Base-by-base conservation (phyloP, 805 yeast genomes). In the Metschnikowia kunwiensis region DNA sequence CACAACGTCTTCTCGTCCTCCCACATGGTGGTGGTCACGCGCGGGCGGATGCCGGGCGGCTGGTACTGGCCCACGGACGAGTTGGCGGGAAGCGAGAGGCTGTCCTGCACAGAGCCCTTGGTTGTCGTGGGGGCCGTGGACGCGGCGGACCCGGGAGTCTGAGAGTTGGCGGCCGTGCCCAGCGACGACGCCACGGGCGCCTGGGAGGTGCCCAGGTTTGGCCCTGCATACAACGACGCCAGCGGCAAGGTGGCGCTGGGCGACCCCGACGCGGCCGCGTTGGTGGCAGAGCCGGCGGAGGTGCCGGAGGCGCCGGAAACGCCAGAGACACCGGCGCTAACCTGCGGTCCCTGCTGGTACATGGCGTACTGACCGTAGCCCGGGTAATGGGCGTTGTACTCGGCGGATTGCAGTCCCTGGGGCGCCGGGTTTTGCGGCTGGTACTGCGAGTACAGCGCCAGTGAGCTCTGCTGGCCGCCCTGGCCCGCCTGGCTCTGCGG, bases 1-100 rank as follows among this genome's bases (percentile, higher is more conserved):
- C 93, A 85, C 34, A 85, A 60, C 1, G 94, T 85, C 49, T 82
- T 80, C 54, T 85, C 94, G 55, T 85, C 94, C 54, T 85, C 93
- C 95, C 95, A 85, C 75, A 82, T 75, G n/a, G 93, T 84, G 15
- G 93, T 83, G 34, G 88, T 82, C 34, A 84, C 86, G 43, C 81
- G 66, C 7, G 83, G 86, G 22, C 82, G 51, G 37, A 68, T 57
- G 3, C 71, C 72, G 2, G 71, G 69, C 5, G 72, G 72, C 49
- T 67, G 74, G 46, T 57, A 67, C 42, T 65, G 73, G 27, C 72
- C 74, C 32, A 65, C 70, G 6, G 61, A 46, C 11, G 68, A 60
- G 40, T 45, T 53, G 27, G 45, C 40, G 10, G 46, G 34, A 20
- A 36, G 27, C 15, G 41, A 38, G 17, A 47, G 31, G 19, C 50